These are phyloP conservation scores for Trichomonas gallinae DNA, from an alignment of 208 protist species.

Conservation along the genomic window DNA sequence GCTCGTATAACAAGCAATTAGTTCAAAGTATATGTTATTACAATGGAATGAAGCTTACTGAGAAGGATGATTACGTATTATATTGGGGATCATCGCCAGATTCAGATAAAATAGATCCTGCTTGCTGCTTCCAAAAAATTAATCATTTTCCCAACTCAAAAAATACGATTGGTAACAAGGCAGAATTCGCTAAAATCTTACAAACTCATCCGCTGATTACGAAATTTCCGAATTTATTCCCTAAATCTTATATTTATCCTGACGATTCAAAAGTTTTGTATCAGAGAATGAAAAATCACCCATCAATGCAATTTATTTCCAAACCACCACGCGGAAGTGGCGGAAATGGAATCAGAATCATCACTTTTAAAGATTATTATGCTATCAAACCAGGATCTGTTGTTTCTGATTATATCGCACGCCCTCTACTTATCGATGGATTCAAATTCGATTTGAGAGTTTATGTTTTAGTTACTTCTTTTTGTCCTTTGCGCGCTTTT, in stretches of 20 bases:
- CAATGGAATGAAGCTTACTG: neutral
- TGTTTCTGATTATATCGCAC: conserved; percentile 32
- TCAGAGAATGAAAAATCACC: neutral
- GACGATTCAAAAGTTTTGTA: neutral
- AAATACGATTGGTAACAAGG: conserved; percentile 1
- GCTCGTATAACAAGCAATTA: neutral
- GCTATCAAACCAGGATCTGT: neutral
- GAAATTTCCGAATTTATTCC: neutral
- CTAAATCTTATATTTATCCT: neutral
- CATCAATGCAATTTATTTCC: neutral
- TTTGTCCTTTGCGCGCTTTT: conserved; percentile 35
- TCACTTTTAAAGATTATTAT: conserved; percentile 1
- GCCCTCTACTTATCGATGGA: conserved; percentile 33
- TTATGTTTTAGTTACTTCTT: conserved; percentile 34
- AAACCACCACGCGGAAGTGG: neutral
- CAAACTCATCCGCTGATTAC: neutral
- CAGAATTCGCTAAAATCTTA: neutral
- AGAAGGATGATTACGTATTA: neutral
- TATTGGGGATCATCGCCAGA: neutral
- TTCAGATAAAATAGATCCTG: neutral
- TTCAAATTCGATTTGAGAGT: conserved; percentile 40
- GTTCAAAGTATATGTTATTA: neutral
- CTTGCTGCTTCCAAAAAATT: neutral
- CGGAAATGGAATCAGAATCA: neutral
- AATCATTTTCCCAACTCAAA: conserved; percentile 16